Base-by-base conservation (phyloP, 179 eudicot genomes). In the Silene noctiflora region DNA sequence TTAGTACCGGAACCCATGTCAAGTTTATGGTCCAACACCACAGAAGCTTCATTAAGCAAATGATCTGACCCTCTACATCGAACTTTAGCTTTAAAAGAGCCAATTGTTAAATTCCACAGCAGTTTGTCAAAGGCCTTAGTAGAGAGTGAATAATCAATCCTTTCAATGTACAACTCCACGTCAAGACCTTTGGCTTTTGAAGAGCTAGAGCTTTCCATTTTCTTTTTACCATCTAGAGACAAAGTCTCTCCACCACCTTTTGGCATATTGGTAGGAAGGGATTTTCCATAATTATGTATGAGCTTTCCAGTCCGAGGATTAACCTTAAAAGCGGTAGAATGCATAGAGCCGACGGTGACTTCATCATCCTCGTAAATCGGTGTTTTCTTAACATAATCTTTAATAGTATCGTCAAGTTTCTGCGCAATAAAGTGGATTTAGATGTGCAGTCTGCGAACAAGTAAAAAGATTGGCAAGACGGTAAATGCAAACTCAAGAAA, bases 301-400 rank as follows among this genome's bases (percentile, higher is more conserved):
- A 89, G 74, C 66, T 77, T 86, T 83, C 98, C 98, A 42, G 89
- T 89, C 87, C 84, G 84, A 33, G 87, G 89, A 85, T 92, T 91
- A 77, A 94, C 89, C 81, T 89, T 84, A 83, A 88, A 91, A 21
- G 86, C 96, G 39, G 91, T 82, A 60, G 96, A 87, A 76, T 84
- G 88, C 82, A 86, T 94, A 53, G 95, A 88, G 44, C 98, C 98
- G 31, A 91, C 89, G 10, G 90, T 83, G 77, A 91, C 82, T 75
- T 89, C 91, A 66, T 93, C 91, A 82, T 91, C 91, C 84, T 91
- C 92, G 24, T 85, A 79, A 78, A 94, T 84, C 22, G 98, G 98
- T 24, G 91, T 84, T 66, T 73, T 84, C 25, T 87, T 85, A 69
- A 92, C 81, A 75, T 82, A 91, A 44, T 91, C 96, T 64, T 87